phyloP scores from a whole-genome alignment of 1,139 yeast genomes.

The Entelexis sorbosivorans region DNA sequence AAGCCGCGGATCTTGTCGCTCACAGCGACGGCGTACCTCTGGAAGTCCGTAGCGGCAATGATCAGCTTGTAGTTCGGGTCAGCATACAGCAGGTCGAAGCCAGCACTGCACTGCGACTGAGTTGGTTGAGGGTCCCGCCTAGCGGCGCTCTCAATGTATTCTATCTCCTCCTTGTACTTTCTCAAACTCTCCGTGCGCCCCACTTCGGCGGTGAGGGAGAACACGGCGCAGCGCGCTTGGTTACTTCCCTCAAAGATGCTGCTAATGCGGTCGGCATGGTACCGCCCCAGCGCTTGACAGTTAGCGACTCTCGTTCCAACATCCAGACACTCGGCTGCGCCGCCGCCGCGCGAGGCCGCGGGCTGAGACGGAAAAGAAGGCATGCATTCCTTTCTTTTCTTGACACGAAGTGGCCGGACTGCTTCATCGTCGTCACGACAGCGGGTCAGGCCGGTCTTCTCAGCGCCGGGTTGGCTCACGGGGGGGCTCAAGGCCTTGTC shows the following conservation, averaged over 20 bases:
- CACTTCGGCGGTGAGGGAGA: conserved; percentile 5
- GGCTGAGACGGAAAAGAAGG: background rate
- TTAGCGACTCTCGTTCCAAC: background rate
- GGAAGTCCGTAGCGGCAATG: background rate
- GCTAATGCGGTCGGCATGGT: background rate
- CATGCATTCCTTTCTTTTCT: background rate
- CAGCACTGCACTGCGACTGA: background rate
- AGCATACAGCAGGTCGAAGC: background rate
- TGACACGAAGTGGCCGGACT: background rate
- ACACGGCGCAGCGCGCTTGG: conserved; percentile 1
- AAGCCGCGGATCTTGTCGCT: background rate
- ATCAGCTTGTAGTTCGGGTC: background rate
- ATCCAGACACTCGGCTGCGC: background rate
- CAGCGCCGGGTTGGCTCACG: background rate
- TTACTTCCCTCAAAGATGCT: conserved; percentile 4
- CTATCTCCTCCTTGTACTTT: background rate
- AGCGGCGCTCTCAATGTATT: background rate
- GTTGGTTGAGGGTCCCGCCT: background rate
- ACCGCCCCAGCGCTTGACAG: background rate
- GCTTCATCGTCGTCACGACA: conserved; percentile 1
- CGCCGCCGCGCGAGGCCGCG: background rate
- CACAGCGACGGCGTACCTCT: background rate
- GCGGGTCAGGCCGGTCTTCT: background rate
- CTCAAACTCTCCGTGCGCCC: conserved; percentile 4
- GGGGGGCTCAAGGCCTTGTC: background rate